Conservation (phyloP, 2,329 filamentous ascomycete species). For the Colletotrichum musae region DNA sequence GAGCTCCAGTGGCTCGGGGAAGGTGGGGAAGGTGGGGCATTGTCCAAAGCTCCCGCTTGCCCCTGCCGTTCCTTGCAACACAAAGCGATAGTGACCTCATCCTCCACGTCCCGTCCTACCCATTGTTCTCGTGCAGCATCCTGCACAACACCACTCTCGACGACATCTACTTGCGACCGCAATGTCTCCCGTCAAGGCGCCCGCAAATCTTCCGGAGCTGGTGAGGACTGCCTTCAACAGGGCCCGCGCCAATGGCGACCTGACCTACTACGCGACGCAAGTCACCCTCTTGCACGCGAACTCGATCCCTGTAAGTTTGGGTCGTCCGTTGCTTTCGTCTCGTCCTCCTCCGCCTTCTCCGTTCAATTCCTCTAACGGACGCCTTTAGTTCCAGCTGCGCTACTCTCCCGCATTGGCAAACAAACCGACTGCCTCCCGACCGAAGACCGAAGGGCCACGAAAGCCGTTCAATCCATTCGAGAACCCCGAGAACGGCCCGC, state of each 20-base stretch:
- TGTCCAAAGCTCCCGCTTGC: slow-evolving; percentile 1
- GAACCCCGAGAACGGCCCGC: slow-evolving; percentile 66
- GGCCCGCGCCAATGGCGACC: slow-evolving; percentile 62
- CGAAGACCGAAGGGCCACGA: slow-evolving; percentile 49
- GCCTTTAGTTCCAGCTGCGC: slow-evolving; percentile 77
- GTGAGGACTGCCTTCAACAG: slow-evolving; percentile 64
- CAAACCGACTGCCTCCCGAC: slow-evolving; percentile 71
- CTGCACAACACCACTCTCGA: neutral
- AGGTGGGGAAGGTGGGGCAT: slow-evolving; percentile 7
- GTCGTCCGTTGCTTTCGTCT: neutral
- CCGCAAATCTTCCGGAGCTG: slow-evolving; percentile 64
- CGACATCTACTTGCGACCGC: slow-evolving; percentile 46
- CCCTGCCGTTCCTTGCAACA: too few species aligned
- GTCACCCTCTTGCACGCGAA: slow-evolving; percentile 63
- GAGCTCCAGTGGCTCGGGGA: neutral
- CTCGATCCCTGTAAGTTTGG: slow-evolving; percentile 57
- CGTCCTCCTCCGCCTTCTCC: neutral
- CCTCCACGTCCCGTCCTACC: neutral
- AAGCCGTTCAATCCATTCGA: slow-evolving; percentile 75
- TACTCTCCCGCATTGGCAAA: slow-evolving; percentile 78
- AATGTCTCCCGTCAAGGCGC: slow-evolving; percentile 59
- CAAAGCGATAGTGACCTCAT: slow-evolving; percentile 5
- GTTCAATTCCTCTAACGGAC: neutral
- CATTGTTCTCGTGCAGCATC: neutral
- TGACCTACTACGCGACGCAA: slow-evolving; percentile 69